These are phyloP conservation scores for Cyamopsis tetragonoloba DNA, from an alignment of 306 rosid genomes.

Conservation along the genomic window DNA sequence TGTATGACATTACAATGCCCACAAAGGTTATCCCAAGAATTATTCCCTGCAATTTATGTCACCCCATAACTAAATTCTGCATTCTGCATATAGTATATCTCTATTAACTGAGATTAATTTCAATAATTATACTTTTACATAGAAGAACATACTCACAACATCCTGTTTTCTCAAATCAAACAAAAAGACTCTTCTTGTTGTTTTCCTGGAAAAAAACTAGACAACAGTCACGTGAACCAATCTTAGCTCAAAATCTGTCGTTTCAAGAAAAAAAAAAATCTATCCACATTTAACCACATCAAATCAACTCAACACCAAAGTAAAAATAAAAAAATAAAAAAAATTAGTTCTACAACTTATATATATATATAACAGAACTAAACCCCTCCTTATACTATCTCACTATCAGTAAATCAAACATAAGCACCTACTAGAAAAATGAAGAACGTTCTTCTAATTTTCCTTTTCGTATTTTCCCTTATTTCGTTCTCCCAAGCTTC, in stretches of 20 bases:
- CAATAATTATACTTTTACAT: neutral
- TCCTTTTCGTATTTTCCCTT: slow-evolving; percentile 38
- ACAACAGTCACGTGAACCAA: slow-evolving; percentile 38
- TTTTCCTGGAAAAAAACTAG: slow-evolving; percentile 23
- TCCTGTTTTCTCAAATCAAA: slow-evolving; percentile 12
- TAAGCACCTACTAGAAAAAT: neutral
- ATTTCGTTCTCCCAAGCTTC: slow-evolving; percentile 48
- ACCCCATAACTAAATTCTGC: no score
- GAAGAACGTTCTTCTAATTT: slow-evolving; percentile 36
- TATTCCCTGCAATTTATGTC: no score
- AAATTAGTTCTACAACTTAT: slow-evolving; percentile 19
- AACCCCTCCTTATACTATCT: neutral
- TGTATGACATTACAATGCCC: no score
- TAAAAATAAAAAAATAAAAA: neutral
- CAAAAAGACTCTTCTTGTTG: slow-evolving; percentile 49
- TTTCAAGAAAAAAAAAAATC: slow-evolving; percentile 17
- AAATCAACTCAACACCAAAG: neutral
- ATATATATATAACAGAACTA: slow-evolving; percentile 15
- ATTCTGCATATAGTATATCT: neutral
- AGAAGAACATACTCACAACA: neutral
- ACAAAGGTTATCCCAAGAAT: neutral
- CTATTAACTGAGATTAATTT: neutral
- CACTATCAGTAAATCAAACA: no score
- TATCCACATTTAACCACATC: slow-evolving; percentile 13
- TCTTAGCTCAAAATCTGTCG: slow-evolving; percentile 36